phyloP scores from a whole-genome alignment of 1,284 basidiomycete species.

The Cryptococcus sp. region DNA sequence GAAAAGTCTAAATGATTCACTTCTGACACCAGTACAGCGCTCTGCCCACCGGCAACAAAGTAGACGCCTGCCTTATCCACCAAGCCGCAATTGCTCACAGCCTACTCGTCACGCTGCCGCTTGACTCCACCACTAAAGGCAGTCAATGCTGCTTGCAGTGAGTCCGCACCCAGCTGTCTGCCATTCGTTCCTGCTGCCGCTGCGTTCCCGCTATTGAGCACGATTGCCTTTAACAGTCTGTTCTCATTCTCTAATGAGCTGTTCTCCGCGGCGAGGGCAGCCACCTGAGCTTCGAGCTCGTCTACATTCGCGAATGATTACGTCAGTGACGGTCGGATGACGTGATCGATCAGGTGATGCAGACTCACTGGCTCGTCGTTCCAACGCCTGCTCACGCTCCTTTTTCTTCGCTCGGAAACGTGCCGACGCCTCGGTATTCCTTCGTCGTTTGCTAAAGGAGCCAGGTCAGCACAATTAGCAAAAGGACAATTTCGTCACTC shows the following conservation, averaged over 20 bases:
- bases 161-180: conserved; percentile 12
- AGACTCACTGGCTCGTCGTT: conserved; percentile 67
- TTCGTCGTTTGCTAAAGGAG: conserved; percentile 67
- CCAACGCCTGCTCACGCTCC: conserved; percentile 90
- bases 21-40: not conserved
- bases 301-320: conserved; percentile 47
- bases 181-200: conserved; percentile 3
- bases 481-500: conserved; percentile 14
- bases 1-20: not conserved
- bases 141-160: conserved; percentile 36
- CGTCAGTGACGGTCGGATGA: not conserved
- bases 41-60: not conserved
- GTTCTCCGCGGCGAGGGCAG: conserved; percentile 85
- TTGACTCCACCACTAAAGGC: conserved; percentile 35
- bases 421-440: conserved; percentile 96
- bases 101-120: conserved; percentile 35
- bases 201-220: conserved; percentile 70
- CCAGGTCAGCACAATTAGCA: not conserved
- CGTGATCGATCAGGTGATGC: not conserved
- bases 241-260: conserved; percentile 89
- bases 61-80: not conserved
- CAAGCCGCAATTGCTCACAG: not conserved
- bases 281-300: conserved; percentile 81
- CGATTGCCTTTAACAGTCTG: conserved; percentile 88
- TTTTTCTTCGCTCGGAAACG: conserved; percentile 99